Evolutionary conservation across 1,284 basidiomycete genomes (phyloP), one percentile per base, ranked within the genome.

Genomic region (Trametes versicolor): DNA sequence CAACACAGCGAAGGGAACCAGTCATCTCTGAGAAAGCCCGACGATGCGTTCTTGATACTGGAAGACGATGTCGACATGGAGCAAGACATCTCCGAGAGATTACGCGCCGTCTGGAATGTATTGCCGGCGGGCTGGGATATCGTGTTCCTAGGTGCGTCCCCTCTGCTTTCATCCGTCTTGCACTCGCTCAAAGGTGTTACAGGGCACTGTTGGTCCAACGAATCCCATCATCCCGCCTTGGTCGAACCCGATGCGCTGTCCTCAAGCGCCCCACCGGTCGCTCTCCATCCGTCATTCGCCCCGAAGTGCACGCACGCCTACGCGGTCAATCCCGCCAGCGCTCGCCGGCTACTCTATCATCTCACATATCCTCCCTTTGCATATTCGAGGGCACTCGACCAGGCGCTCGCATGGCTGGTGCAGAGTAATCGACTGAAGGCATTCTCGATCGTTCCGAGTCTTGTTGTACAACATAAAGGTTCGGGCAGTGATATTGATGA

Each of bases 11-110:
- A 27, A 19, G 29, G 6, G 32, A 17, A 19, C 15, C 19, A 23
- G 29, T 12, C 13, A 5, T 9, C 27, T n/a, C 19, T 4, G 10
- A 10, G 6, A 9, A 56, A 34, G 19, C 4, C 25, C 9, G 23
- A 39, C 21, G 70, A 72, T 25, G 78, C 83, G 13, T 80, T 79
- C 0, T 72, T 94, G 17, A 82, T 95, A 21, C 78, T 94, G 21
- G 92, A 95, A 77, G 93, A 95, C 73, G 93, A 94, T 66, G 79
- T 95, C 17, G 90, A 95, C 73, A 86, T 93, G 82, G 91, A 95
- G 77, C 82, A 79, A 63, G 88, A 94, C 70, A 82, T 92, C 10
- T 76, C 81, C 17, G 60, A 73, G 13, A 80, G 86, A 45, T 76
- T 94, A 57, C 72, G 70, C 39, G 69, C 71, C 6, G 73, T 93